These are phyloP conservation scores for Penicillium macrosclerotiorum DNA, from an alignment of 495 filamentous ascomycete genomes.

Conservation along the genomic window DNA sequence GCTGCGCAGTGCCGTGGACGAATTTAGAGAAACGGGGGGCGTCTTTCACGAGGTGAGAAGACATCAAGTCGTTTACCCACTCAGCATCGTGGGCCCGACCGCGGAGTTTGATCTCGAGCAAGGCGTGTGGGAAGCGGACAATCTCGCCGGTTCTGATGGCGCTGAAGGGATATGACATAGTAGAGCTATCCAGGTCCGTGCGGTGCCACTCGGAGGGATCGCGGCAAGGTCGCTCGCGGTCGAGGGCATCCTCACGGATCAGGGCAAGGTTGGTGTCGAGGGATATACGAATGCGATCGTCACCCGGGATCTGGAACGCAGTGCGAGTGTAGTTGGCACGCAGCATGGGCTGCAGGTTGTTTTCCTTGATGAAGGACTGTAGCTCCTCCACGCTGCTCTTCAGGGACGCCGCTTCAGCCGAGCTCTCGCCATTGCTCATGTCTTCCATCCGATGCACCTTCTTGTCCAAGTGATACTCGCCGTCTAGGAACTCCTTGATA, in stretches of 20 bases:
- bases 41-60: slow-evolving; percentile 86
- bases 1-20: slow-evolving; percentile 82
- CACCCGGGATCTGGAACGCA: slow-evolving; percentile 93
- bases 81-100: slow-evolving; percentile 70
- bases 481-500: slow-evolving; percentile 80
- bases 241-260: slow-evolving; percentile 88
- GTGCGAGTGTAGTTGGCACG: slow-evolving; percentile 92
- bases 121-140: slow-evolving; percentile 82
- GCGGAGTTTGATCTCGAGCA: slow-evolving; percentile 90
- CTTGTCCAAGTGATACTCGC: slow-evolving; percentile 91
- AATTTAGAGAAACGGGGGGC: slow-evolving; percentile 94
- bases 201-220: slow-evolving; percentile 90
- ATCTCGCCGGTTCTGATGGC: slow-evolving; percentile 87
- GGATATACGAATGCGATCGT: slow-evolving; percentile 85
- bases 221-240: slow-evolving; percentile 79
- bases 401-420: slow-evolving; percentile 53
- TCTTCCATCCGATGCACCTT: slow-evolving; percentile 76
- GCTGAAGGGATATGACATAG: slow-evolving; percentile 83
- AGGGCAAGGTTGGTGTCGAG: slow-evolving; percentile 91
- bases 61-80: slow-evolving; percentile 89
- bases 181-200: slow-evolving; percentile 75
- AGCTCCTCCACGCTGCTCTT: slow-evolving; percentile 71
- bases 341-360: slow-evolving; percentile 78
- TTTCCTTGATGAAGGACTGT: slow-evolving; percentile 73
- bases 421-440: slow-evolving; percentile 57